Conservation (phyloP, 371 early-diverging fungal genomes). For the Haplosporangium sp. region DNA sequence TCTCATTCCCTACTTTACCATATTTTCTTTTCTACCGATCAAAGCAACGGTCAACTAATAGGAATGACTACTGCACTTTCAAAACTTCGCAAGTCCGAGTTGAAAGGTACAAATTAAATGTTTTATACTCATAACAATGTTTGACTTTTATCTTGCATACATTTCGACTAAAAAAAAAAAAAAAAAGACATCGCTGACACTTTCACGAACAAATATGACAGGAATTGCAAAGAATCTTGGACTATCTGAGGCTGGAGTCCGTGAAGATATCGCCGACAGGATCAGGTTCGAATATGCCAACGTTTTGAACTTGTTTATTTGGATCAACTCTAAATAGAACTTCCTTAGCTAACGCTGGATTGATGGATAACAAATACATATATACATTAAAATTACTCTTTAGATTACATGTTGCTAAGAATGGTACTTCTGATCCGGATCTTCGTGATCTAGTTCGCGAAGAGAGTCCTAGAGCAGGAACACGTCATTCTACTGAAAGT, state of each 20-base stretch:
- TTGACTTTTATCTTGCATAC: too few species aligned
- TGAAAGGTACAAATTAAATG: slow-evolving; percentile 13
- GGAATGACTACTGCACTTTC: slow-evolving; percentile 12
- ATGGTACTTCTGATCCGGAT: slow-evolving; percentile 18
- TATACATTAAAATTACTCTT: not conserved
- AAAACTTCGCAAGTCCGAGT: slow-evolving; percentile 25
- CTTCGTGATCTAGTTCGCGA: slow-evolving; percentile 31
- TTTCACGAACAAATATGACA: not conserved
- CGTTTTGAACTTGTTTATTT: not conserved
- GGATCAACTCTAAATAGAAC: too few species aligned
- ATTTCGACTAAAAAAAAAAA: too few species aligned
- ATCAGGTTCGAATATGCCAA: slow-evolving; percentile 23
- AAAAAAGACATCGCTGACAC: too few species aligned
- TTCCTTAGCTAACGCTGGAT: too few species aligned
- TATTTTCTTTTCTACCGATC: not conserved
- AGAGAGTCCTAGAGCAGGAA: slow-evolving; percentile 13
- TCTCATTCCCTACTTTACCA: not conserved
- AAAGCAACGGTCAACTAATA: not conserved
- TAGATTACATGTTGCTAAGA: slow-evolving; percentile 19
- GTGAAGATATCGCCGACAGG: slow-evolving; percentile 37
- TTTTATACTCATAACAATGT: too few species aligned
- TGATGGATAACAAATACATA: too few species aligned
- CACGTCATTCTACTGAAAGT: slow-evolving; percentile 33
- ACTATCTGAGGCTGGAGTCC: slow-evolving; percentile 24
- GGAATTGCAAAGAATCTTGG: slow-evolving; percentile 32